phyloP scores from a whole-genome alignment of 768 basidiomycete species.

The Tulasnella sp. region DNA sequence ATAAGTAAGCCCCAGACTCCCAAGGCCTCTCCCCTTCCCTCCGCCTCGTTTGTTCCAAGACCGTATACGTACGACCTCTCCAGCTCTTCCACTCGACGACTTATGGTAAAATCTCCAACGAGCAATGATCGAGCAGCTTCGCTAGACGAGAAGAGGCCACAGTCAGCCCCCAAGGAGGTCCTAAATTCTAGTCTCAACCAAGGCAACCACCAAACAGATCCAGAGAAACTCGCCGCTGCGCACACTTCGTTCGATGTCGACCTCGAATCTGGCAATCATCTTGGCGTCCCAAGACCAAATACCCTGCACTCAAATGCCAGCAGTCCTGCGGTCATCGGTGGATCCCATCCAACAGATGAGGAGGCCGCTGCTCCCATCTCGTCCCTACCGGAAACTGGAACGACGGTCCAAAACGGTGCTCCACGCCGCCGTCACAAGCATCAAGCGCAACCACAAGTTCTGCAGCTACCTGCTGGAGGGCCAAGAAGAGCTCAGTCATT shows the following conservation, averaged over 20 bases:
- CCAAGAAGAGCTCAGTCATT: conserved; percentile 3
- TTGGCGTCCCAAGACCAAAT: neutral
- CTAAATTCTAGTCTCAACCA: neutral
- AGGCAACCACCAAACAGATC: neutral
- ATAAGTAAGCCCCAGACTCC: neutral
- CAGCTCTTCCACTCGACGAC: neutral
- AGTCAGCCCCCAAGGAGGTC: neutral
- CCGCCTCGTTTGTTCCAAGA: neutral
- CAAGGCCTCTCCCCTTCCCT: neutral
- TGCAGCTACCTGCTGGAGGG: neutral
- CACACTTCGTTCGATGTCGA: neutral
- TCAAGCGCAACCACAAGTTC: neutral
- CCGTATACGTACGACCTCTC: neutral
- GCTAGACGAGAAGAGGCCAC: neutral
- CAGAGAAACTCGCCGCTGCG: neutral
- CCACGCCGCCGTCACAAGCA: neutral
- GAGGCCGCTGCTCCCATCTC: neutral
- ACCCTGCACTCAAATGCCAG: conserved; percentile 11
- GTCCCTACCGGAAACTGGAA: neutral
- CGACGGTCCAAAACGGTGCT: neutral
- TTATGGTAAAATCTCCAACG: neutral
- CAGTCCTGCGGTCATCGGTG: conserved; percentile 4
- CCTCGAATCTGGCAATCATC: conserved; percentile 1
- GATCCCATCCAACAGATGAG: neutral
- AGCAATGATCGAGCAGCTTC: neutral